Percentiles rank a stretch among this genome's conserved stretches.
Conservation (phyloP, 2,329 filamentous ascomycete genomes). For the Cephalotrichum gorgonifer region DNA sequence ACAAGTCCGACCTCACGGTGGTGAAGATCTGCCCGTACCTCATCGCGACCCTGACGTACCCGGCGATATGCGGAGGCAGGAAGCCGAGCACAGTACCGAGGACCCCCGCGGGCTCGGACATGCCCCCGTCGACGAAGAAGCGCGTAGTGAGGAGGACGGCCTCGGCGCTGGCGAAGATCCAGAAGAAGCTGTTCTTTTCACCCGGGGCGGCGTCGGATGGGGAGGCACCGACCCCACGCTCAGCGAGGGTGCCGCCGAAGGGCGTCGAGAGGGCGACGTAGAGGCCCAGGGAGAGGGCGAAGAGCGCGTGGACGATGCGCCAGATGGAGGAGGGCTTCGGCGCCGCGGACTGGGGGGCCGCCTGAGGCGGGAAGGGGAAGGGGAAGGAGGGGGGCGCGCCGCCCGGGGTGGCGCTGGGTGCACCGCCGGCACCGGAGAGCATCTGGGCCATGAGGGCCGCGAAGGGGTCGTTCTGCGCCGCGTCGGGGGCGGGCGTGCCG, state of each 20-base stretch:
- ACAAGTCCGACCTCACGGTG: constrained; percentile 62
- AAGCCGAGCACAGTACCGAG: constrained; percentile 54
- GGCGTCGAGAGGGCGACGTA: constrained; percentile 60
- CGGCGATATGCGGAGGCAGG: constrained; percentile 53
- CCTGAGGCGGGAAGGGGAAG: constrained; percentile 29
- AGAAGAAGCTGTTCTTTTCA: constrained; percentile 53
- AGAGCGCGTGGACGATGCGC: constrained; percentile 63
- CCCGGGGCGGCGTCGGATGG: constrained; percentile 19
- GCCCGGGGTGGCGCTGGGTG: constrained; percentile 18
- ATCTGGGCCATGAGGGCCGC: constrained; percentile 68
- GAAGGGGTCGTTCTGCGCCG: constrained; percentile 19
- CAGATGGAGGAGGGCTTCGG: constrained; percentile 41
- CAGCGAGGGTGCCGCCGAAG: constrained; percentile 56
- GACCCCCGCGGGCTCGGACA: constrained; percentile 41
- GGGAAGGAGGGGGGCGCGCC: constrained; percentile 12
- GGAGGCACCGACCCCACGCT: constrained; percentile 35
- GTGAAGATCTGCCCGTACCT: constrained; percentile 62
- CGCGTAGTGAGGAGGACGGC: constrained; percentile 60
- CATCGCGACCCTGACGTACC: constrained; percentile 50
- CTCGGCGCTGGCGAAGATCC: constrained; percentile 71
- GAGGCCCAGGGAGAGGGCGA: constrained; percentile 58
- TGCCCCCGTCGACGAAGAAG: constrained; percentile 42
- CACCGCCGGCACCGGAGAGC: constrained; percentile 33
- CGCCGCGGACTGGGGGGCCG: constrained; percentile 20
- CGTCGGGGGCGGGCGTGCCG: constrained; percentile 2